Percentiles rank a stretch among this genome's conserved stretches.
Evolutionary conservation across 2,329 filamentous ascomycete species (phyloP).

Genomic region (Fusarium lyarnte): DNA sequence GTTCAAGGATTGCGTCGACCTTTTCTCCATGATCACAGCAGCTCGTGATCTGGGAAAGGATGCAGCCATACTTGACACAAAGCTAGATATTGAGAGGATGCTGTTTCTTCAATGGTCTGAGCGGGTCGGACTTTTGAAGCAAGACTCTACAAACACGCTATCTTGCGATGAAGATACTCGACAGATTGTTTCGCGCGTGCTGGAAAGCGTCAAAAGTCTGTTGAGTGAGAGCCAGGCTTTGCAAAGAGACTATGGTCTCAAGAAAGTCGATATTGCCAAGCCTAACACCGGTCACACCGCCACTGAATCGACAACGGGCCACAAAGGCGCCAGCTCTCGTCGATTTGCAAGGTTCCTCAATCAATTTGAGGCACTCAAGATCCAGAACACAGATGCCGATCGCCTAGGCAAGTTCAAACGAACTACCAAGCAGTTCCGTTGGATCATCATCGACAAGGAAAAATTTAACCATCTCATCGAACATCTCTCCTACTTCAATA

Average conservation of each 20-base stretch:
- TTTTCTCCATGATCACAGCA: neutral
- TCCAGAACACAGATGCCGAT: accelerated
- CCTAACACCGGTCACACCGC: neutral
- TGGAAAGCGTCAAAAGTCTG: neutral
- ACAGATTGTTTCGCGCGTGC: accelerated
- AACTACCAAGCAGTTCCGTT: neutral
- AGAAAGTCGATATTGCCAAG: neutral
- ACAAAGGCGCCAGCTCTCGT: neutral
- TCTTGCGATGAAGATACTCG: neutral
- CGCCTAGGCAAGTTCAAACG: neutral
- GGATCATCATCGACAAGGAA: neutral
- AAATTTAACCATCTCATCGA: neutral
- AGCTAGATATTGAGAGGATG: neutral
- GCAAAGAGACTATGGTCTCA: neutral
- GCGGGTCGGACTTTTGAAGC: neutral
- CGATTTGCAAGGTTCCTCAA: neutral
- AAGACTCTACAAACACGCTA: accelerated
- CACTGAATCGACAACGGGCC: neutral
- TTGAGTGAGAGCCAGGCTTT: neutral
- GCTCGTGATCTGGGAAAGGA: neutral
- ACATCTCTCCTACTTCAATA: neutral
- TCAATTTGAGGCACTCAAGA: neutral
- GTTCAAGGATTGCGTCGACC: neutral
- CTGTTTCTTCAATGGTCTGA: neutral
- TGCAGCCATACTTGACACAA: accelerated